Evolutionary conservation across 495 filamentous ascomycete genomes (phyloP).

Genomic region (Jackrogersella minutella): DNA sequence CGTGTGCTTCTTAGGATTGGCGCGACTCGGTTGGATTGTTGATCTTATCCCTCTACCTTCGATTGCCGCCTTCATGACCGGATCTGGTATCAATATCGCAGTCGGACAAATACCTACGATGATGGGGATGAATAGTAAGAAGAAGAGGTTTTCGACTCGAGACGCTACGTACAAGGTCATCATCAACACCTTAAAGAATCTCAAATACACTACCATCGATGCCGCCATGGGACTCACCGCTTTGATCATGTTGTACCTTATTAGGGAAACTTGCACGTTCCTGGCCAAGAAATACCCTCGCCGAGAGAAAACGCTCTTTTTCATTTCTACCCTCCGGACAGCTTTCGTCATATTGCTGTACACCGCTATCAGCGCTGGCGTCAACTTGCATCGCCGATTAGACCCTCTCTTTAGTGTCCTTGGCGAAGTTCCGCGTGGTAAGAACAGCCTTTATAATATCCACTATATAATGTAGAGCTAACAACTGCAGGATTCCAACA

Average conservation of each 20-base stretch:
- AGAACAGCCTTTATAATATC: conserved; percentile 10
- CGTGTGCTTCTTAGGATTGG: conserved; percentile 57
- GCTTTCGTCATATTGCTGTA: conserved; percentile 56
- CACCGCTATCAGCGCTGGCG: conserved; percentile 51
- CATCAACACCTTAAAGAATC: conserved; percentile 60
- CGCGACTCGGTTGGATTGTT: conserved; percentile 59
- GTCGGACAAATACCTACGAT: conserved; percentile 59
- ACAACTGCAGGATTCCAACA: conserved; percentile 53
- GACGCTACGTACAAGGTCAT: conserved; percentile 59
- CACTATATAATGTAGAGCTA: neutral
- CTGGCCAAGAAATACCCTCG: conserved; percentile 52
- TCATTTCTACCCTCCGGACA: conserved; percentile 55
- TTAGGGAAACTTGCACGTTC: conserved; percentile 54
- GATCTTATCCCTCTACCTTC: conserved; percentile 62
- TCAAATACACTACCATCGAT: conserved; percentile 56
- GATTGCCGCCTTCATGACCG: conserved; percentile 64
- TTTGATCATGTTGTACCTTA: conserved; percentile 58
- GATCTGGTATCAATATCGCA: conserved; percentile 61
- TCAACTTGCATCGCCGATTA: conserved; percentile 40
- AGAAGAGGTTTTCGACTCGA: conserved; percentile 50
- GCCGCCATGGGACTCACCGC: conserved; percentile 61
- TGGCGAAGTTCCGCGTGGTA: conserved; percentile 55
- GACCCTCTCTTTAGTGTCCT: conserved; percentile 53
- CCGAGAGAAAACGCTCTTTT: conserved; percentile 52
- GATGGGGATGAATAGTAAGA: conserved; percentile 57